Conservation (phyloP, 768 basidiomycete genomes). For the Mycena metata region DNA sequence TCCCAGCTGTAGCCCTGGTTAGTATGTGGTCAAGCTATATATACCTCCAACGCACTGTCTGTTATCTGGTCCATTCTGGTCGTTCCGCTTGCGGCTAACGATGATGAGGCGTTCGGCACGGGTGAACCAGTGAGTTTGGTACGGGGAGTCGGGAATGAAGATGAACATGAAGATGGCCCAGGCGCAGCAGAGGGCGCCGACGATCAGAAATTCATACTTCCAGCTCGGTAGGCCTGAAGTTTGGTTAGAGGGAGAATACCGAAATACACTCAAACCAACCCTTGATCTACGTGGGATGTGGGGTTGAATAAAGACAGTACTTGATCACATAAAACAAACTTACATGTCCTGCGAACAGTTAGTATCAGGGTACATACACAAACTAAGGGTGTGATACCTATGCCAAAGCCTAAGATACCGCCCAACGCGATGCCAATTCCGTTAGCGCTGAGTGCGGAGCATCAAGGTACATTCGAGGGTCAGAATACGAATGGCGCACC, state of each 20-base stretch:
- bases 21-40: neutral
- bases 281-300: constrained; percentile 20
- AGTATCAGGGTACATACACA: neutral
- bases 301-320: neutral
- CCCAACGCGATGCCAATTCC: constrained; percentile 57
- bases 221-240: constrained; percentile 33
- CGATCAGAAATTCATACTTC: constrained; percentile 45
- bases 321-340: constrained; percentile 2
- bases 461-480: constrained; percentile 9
- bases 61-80: constrained; percentile 45
- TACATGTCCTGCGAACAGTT: constrained; percentile 27
- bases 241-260: neutral
- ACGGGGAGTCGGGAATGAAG: constrained; percentile 52
- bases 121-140: constrained; percentile 48
- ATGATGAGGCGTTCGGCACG: constrained; percentile 49
- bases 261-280: neutral
- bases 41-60: constrained; percentile 31
- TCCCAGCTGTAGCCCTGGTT: constrained; percentile 33
- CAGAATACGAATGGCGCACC: too few relatives aligned
- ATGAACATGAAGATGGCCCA: constrained; percentile 48
- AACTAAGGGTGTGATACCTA: constrained; percentile 30
- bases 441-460: constrained; percentile 44
- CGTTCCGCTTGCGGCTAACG: constrained; percentile 50
- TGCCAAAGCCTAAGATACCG: constrained; percentile 52
- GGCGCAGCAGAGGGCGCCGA: constrained; percentile 49